Evolutionary conservation across 768 basidiomycete species (phyloP), one percentile per base, ranked within the genome.

Genomic region (Psilocybe sp.): DNA sequence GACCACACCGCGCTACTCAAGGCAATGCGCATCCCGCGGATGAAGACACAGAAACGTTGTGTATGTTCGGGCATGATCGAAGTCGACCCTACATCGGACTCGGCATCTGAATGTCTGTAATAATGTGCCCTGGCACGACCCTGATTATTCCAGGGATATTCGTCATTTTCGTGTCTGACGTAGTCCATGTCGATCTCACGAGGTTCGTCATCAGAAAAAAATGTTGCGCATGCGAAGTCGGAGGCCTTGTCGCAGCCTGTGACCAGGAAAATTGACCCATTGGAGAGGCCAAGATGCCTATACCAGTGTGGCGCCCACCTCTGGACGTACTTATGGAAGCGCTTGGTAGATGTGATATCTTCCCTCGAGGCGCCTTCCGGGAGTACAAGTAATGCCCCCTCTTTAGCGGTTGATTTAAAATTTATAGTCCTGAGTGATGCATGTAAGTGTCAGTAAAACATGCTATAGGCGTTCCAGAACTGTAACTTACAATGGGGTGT

Each of bases 301-400:
- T 57, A 54, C 56, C 56, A 57, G 16, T 51, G 34, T 2, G 50
- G 44, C 6, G 53, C 50, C 23, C 54, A 40, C 40, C 28, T 18
- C 18, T 47, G 45, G 9, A 46, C 50, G 15, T 55, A 57, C 33
- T 48, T 31, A 7, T 46, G 44, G 8, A 57, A 42, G 0, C 46
- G 49, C 3, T 12, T 10, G 8, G 40, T 52, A 0, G 50, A 46
- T 0, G 38, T 16, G 9, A 54, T 44, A 31, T 60, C 57, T 45
- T 60, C 49, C 14, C 52, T 48, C 1, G 47, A 50, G 7, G 56
- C 54, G 9, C 59, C 59, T 15, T 54, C 41, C 6, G 54, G 54
- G 2, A 59, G 35, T 1, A 56, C 40, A 5, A 60, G 43, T 12
- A 60, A 48, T 0, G 41, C 54, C 3, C 49, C 56, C 39, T 60